These are phyloP conservation scores for Fusarium sp. DNA, from an alignment of 2,329 filamentous ascomycete genomes.

Conservation along the genomic window DNA sequence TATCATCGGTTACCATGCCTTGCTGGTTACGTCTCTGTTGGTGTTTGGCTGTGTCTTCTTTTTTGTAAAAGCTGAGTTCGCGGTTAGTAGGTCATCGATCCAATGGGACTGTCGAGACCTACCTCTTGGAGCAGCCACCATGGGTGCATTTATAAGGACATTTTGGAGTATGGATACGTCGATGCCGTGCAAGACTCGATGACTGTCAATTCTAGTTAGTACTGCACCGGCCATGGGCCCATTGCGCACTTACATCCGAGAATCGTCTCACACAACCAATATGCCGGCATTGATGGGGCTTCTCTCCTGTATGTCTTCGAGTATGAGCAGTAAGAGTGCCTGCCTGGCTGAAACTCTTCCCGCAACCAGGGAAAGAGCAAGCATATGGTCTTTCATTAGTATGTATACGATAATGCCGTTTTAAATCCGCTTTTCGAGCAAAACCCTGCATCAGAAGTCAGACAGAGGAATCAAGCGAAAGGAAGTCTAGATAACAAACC, in stretches of 20 bases:
- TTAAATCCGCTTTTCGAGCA: constrained; percentile 77
- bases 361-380: constrained; percentile 69
- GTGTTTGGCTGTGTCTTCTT: constrained; percentile 78
- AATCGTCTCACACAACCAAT: constrained; percentile 75
- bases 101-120: constrained; percentile 28
- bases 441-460: constrained; percentile 65
- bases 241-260: constrained; percentile 67
- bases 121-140: constrained; percentile 72
- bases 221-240: neutral
- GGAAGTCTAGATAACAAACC: constrained; percentile 53
- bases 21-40: constrained; percentile 71
- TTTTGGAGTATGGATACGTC: constrained; percentile 74
- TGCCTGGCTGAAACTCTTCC: constrained; percentile 77
- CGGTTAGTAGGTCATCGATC: constrained; percentile 28
- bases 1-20: too few relatives aligned
- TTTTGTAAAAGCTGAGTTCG: constrained; percentile 72
- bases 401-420: constrained; percentile 77
- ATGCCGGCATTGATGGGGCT: constrained; percentile 75
- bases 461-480: neutral
- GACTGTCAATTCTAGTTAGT: constrained; percentile 59
- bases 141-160: constrained; percentile 73
- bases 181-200: constrained; percentile 72
- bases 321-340: constrained; percentile 78
- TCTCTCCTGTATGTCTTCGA: constrained; percentile 77
- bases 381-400: constrained; percentile 76